A percentile compares a stretch with the other conserved stretches of the same genome.
Evolutionary conservation across 192 early-diverging fungal species (phyloP).

Genomic region (Coemansia sp.): DNA sequence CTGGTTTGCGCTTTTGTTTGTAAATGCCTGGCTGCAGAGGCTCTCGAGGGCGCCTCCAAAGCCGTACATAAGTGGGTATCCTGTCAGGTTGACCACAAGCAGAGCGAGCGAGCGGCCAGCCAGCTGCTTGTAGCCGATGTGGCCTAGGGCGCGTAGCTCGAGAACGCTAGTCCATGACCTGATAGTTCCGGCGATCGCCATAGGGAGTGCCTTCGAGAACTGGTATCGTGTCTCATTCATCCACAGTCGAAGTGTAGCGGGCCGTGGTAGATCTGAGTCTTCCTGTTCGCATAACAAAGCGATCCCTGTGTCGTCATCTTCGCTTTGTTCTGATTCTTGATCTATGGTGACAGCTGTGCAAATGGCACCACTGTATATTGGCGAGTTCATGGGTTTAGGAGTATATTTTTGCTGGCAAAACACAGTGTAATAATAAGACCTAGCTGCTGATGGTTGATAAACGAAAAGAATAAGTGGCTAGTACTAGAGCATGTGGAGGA

Average conservation of each 20-base stretch:
- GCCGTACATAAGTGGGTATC: conserved; percentile 72
- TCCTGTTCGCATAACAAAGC: not conserved
- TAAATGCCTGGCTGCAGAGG: conserved; percentile 72
- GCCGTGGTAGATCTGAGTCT: not conserved
- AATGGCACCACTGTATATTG: not conserved
- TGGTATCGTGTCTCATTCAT: conserved; percentile 29
- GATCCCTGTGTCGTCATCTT: not conserved
- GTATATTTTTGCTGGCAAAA: not conserved
- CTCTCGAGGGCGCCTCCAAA: conserved; percentile 75
- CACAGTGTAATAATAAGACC: not conserved
- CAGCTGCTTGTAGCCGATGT: conserved; percentile 60
- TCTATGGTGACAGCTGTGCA: not conserved
- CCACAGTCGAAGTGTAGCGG: conserved; percentile 17
- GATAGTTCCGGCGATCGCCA: conserved; percentile 62
- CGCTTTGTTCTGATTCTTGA: not conserved
- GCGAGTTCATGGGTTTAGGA: conserved; percentile 2
- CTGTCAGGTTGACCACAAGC: conserved; percentile 75
- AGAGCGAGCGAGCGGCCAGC: conserved; percentile 68
- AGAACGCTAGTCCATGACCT: conserved; percentile 65
- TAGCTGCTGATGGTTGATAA: not conserved
- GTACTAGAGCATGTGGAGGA: too few species aligned
- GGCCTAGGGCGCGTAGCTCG: conserved; percentile 65
- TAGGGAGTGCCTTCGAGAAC: conserved; percentile 53
- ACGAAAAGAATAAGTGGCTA: not conserved
- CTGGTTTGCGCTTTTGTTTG: conserved; percentile 57